A percentile compares a stretch with the other conserved stretches of the same genome.
Evolutionary conservation across 495 filamentous ascomycete genomes (phyloP).

Genomic region (Neurospora pannonica): DNA sequence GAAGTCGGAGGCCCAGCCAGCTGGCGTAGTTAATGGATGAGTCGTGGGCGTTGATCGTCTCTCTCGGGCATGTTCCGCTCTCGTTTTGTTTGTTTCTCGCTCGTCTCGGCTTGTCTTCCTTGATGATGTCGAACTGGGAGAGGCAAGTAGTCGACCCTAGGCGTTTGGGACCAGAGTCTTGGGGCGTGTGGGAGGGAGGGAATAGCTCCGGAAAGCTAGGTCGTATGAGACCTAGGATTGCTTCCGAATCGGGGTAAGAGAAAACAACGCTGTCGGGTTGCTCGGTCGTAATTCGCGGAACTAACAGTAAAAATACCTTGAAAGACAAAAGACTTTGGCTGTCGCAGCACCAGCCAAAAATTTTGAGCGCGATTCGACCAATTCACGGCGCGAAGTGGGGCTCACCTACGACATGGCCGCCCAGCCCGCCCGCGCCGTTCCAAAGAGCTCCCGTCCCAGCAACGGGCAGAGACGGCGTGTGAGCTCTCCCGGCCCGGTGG

Average conservation of each 20-base stretch:
- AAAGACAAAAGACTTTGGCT: background rate
- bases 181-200: background rate
- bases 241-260: background rate
- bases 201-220: background rate
- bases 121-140: background rate
- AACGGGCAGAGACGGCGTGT: background rate
- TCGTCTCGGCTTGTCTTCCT: background rate
- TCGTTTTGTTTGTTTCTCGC: background rate
- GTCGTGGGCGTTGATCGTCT: background rate
- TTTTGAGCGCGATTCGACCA: background rate
- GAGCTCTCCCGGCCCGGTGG: background rate
- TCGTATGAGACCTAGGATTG: background rate
- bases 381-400: background rate
- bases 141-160: background rate
- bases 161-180: background rate
- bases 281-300: background rate
- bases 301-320: background rate
- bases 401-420: background rate
- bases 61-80: background rate
- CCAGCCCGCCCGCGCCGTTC: background rate
- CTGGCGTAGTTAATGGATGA: background rate
- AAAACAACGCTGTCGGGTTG: background rate
- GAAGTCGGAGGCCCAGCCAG: background rate
- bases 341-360: background rate
- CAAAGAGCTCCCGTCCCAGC: background rate